phyloP scores from a whole-genome alignment of 2,329 filamentous ascomycete genomes.

The Aspergillus sp. region DNA sequence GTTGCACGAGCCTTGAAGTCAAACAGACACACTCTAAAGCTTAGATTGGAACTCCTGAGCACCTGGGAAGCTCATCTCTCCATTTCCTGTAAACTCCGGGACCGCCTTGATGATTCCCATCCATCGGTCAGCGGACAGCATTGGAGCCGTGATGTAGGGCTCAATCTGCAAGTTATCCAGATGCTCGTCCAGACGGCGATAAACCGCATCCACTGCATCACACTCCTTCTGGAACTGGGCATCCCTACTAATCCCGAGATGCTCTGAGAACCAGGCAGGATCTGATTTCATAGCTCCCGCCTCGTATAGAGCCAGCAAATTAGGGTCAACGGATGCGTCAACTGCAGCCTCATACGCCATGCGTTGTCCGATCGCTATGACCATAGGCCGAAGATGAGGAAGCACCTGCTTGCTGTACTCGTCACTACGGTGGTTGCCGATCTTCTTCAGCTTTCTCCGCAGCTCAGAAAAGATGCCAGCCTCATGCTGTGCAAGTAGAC shows the following conservation, averaged over 20 bases:
- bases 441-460: background rate
- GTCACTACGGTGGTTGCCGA: constrained; percentile 19
- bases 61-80: too few species aligned
- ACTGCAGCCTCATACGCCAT: constrained; percentile 27
- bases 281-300: constrained; percentile 15
- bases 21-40: too few species aligned
- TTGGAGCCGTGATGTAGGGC: constrained; percentile 19
- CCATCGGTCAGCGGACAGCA: constrained; percentile 16
- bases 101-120: too few species aligned
- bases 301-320: constrained; percentile 19
- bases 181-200: constrained; percentile 14
- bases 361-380: constrained; percentile 27
- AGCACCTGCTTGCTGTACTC: constrained; percentile 25
- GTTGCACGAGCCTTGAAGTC: too few species aligned
- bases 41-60: too few species aligned
- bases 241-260: constrained; percentile 11
- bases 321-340: constrained; percentile 13
- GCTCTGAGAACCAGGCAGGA: constrained; percentile 20
- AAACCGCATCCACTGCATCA: constrained; percentile 13
- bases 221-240: constrained; percentile 17
- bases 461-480: constrained; percentile 21
- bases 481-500: constrained; percentile 25
- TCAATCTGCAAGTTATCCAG: constrained; percentile 9
- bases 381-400: constrained; percentile 18
- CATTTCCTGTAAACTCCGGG: too few species aligned